Conservation (phyloP, 2,329 filamentous ascomycete genomes). For the Ophiostoma himal-ulmi region DNA sequence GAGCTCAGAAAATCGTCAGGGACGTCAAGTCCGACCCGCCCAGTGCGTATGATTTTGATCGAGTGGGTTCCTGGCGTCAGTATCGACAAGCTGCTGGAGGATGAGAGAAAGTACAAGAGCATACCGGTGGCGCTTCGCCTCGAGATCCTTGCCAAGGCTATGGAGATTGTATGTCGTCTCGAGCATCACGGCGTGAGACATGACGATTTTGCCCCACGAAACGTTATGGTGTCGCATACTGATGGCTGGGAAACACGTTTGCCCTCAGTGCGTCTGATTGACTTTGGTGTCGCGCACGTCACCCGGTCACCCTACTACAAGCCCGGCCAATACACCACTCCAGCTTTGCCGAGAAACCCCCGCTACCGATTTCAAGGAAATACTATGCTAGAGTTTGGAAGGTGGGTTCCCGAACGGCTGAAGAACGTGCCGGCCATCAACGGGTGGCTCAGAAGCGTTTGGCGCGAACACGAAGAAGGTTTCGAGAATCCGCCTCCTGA, state of each 20-base stretch:
- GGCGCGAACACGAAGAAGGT: no score
- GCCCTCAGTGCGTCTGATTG: slow-evolving; percentile 13
- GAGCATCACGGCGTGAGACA: slow-evolving; percentile 17
- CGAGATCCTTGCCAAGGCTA: slow-evolving; percentile 11
- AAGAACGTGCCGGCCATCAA: no score
- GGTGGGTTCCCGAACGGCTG: no score
- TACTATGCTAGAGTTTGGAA: no score
- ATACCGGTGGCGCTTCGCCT: slow-evolving; percentile 13
- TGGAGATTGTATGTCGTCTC: slow-evolving; percentile 10
- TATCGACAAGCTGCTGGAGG: not conserved
- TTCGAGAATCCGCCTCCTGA: no score
- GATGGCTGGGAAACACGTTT: not conserved
- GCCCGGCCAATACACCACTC: not conserved
- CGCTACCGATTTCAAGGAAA: no score
- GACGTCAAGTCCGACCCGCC: not conserved
- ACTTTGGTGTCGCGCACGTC: slow-evolving; percentile 14
- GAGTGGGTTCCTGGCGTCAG: slow-evolving; percentile 15
- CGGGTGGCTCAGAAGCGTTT: no score
- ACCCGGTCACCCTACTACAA: slow-evolving; percentile 11
- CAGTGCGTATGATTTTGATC: not conserved
- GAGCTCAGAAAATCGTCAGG: not conserved
- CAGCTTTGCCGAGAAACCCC: no score
- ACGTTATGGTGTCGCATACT: slow-evolving; percentile 14
- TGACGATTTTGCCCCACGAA: slow-evolving; percentile 15
- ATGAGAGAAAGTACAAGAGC: not conserved